Base-by-base conservation (phyloP, 163 green algal species). In the Scenedesmus sp. region DNA sequence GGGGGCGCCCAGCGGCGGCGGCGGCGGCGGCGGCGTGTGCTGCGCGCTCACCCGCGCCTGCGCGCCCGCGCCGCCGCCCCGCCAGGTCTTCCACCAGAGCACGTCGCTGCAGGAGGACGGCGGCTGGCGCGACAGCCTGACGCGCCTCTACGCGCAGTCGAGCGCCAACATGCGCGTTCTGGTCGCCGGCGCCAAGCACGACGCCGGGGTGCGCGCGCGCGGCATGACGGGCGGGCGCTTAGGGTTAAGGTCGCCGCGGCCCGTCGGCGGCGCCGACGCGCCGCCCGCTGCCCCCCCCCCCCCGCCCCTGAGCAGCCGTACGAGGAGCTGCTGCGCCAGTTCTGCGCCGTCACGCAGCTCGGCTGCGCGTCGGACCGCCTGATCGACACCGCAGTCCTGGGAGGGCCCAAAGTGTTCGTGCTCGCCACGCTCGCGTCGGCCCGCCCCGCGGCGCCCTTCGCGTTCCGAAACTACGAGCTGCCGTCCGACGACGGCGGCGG, bases 131-230 rank as follows among this genome's bases (percentile, higher is more conserved):
- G 90, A 94, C 11, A 88, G 74, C 57, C 64, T 94, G 31, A 90
- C 91, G 77, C 67, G 83, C 33, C 80, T 90, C 69, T 95, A 70
- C 45, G 42, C 50, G 20, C 18, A 7, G 10, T 4, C 60, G 60
- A 80, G 78, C 75, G 74, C 77, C 57, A 84, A 72, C 64, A 83
- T 95, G 70, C 82, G 90, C 14, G 87, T 96, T 33, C 89, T 90
- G 2, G 88, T 98, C 67, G 92, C 94, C 62, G 94, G 95, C 44
- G 91, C 82, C 83, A 98, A 98, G 88, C 94, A 98, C 82, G 93
- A 97, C 70, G 88, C 94, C 7, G 79, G 64, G n/a, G n/a, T n/a
- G n/a, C n/a, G n/a, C n/a, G n/a, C n/a, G n/a, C n/a, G n/a, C n/a
- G n/a, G n/a, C n/a, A n/a, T n/a, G n/a, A n/a, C n/a, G n/a, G n/a